Evolutionary conservation across 805 yeast genomes (phyloP), one percentile per base, ranked within the genome.

Genomic region (Monosporozyma siamensis): DNA sequence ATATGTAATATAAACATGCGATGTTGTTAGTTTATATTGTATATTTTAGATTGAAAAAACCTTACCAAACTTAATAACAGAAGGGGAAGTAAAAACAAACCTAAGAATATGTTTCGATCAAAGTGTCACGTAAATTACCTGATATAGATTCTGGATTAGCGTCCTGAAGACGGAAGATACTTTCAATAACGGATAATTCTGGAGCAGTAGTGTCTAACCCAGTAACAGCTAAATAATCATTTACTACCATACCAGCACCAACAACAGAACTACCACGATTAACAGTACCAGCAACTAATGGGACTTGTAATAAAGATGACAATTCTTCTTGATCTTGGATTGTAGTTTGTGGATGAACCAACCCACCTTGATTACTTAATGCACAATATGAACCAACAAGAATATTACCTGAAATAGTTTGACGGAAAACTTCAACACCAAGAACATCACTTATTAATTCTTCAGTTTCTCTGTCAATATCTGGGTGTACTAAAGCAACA

Each of bases 131-230:
- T 68, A 86, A 75, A 70, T 82, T 77, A 55, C 87, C 84, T 43
- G 87, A 74, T 49, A 86, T 85, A 44, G 89, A 72, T 49, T 84
- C 92, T 49, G 95, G 95, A 62, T 82, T 85, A 48, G 88, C 90
- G 58, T 86, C 95, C 65, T 87, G 94, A 55, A 86, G 72, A 69
- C 87, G 82, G 78, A 90, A 94, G 54, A 92, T 94, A 63, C 95
- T 82, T 71, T 94, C 98, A 52, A 92, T 77, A 46, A 92, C 98
- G 55, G 95, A 87, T 59, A 92, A 73, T 68, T 92, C 99, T 39
- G 98, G 97, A 38, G 98, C 97, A 51, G 99, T 89, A 45, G 98
- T 92, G 68, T 92, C 97, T 54, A 86, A 74, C 51, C 99, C 99
- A 38, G 95, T 74, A 34, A 94, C 97, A 24, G 97, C 94, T 52